Base-by-base conservation (phyloP, 2,329 filamentous ascomycete species). In the Colletotrichum tanaceti region DNA sequence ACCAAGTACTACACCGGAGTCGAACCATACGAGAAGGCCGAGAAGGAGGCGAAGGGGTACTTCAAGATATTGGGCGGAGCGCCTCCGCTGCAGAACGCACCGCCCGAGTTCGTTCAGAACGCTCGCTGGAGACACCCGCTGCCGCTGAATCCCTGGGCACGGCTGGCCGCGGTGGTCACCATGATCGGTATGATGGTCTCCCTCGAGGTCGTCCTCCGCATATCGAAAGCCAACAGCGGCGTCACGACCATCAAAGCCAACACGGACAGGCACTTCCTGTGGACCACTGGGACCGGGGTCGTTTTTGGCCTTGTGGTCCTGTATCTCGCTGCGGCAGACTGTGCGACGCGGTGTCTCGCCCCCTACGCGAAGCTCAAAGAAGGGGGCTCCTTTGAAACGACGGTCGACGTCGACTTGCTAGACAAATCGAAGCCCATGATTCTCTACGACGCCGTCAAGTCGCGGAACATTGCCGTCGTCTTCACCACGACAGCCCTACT, bases 271-370 rank as follows among this genome's bases (percentile, higher is more conserved):
- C 78, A 81, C 57, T 67, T 80, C 24, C 61, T 78, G 2, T 81
- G 79, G 79, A 81, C 78, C 3, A 75, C 74, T 0, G 71, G 74
- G 0, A 78, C 79, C 0, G 75, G 77, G 0, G 22, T 78, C 6
- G 61, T 77, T 2, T 65, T 81, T 1, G 71, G 74, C 0, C 24
- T 74, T 0, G 64, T 80, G 2, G 74, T 75, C 1, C 61, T 76
- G 46, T 79, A 79, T 59, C 74, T 79, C 65, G 71, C 72, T 13
- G 64, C 75, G 0, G 71, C 76, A 0, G 79, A 80, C 55, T 77
- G 76, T 63, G 75, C 73, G 52, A 74, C 75, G 1, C 75, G 79
- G 5, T 68, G 76, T 0, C 72, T 81, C 2, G 74, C 77, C 0
- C 80, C 79, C 0, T 81, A 78, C 63, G 71, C 73, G 0, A 73